phyloP scores from a whole-genome alignment of 2,329 filamentous ascomycete genomes.

The Fusarium sp. region DNA sequence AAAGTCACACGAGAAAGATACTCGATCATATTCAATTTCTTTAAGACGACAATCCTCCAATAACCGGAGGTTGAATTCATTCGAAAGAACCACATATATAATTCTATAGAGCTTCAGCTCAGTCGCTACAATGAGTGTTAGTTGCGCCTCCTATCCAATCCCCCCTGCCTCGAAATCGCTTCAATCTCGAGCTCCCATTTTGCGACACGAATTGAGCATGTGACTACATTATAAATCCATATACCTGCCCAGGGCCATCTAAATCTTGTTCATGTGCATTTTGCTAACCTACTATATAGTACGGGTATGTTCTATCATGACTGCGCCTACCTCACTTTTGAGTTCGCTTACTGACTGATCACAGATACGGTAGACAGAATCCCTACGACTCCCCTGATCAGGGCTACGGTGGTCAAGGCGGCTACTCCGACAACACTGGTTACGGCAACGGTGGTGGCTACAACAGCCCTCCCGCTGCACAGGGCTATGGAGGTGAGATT shows the following conservation, averaged over 20 bases:
- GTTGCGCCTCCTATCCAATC: slow-evolving; percentile 42
- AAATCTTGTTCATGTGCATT: not conserved
- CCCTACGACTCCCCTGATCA: slow-evolving; percentile 70
- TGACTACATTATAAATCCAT: not conserved
- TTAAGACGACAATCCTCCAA: slow-evolving; percentile 7
- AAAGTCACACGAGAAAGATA: slow-evolving; percentile 13
- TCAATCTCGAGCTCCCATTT: not conserved
- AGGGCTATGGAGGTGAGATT: slow-evolving; percentile 47
- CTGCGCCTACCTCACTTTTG: slow-evolving; percentile 1
- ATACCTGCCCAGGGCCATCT: not conserved
- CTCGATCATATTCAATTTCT: slow-evolving; percentile 21
- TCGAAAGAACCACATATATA: slow-evolving; percentile 11
- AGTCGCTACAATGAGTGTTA: slow-evolving; percentile 51
- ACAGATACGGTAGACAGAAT: slow-evolving; percentile 69
- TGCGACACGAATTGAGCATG: slow-evolving; percentile 12
- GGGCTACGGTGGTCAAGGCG: slow-evolving; percentile 29
- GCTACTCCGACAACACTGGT: slow-evolving; percentile 36
- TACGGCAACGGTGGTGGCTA: slow-evolving; percentile 44
- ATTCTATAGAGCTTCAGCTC: slow-evolving; percentile 29
- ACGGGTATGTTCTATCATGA: slow-evolving; percentile 63
- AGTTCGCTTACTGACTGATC: slow-evolving; percentile 50
- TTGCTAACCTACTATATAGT: slow-evolving; percentile 52
- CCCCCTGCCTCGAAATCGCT: slow-evolving; percentile 25
- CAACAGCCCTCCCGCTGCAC: slow-evolving; percentile 36
- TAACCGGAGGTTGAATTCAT: not conserved